These are phyloP conservation scores for Murraya koenigii DNA, from an alignment of 345 rosid genomes.

Conservation along the genomic window DNA sequence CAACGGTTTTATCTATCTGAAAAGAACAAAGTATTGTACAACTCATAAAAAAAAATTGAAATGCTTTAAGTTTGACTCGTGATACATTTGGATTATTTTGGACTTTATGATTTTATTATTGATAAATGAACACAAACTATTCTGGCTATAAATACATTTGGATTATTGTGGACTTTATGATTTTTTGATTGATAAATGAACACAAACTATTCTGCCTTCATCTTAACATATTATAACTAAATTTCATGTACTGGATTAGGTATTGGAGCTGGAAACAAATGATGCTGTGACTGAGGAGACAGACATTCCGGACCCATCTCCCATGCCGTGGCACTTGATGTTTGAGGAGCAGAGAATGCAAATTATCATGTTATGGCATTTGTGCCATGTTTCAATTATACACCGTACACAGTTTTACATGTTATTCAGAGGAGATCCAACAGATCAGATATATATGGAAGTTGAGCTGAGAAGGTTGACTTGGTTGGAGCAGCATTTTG, in stretches of 20 bases:
- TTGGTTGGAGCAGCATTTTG: conserved; percentile 91
- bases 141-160: neutral
- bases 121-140: neutral
- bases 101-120: neutral
- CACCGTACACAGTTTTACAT: conserved; percentile 88
- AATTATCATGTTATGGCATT: conserved; percentile 93
- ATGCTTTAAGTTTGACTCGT: neutral
- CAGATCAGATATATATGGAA: conserved; percentile 89
- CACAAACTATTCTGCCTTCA: neutral
- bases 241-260: conserved; percentile 35
- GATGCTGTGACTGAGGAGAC: conserved; percentile 43
- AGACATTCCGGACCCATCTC: conserved; percentile 44
- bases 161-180: neutral
- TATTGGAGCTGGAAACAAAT: conserved; percentile 74
- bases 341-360: conserved; percentile 88
- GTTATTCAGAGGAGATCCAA: conserved; percentile 77
- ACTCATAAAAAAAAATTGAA: neutral
- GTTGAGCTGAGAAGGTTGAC: conserved; percentile 84
- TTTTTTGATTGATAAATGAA: neutral
- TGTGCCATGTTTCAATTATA: conserved; percentile 88
- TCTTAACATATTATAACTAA: neutral
- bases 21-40: neutral
- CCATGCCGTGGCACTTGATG: conserved; percentile 59
- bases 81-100: neutral
- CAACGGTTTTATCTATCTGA: neutral